Base-by-base conservation (phyloP, 805 yeast species). In the Naumovozyma baii region DNA sequence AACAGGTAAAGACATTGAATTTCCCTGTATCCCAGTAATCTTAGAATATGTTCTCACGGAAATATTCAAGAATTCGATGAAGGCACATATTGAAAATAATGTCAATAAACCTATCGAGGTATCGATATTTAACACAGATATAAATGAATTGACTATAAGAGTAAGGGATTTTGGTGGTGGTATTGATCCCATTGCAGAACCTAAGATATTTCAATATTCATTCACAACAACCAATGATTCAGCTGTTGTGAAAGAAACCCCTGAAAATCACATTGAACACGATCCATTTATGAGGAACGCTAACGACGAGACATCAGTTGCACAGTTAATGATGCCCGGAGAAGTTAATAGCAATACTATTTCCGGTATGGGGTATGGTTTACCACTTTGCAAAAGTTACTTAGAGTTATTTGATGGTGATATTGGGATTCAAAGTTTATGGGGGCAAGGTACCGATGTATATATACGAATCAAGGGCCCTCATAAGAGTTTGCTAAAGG, bases 321-420 rank as follows among this genome's bases (percentile, higher is more conserved):
- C 68, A 67, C 48, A 49, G 69, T 59, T 42, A 81, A 74, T 74
- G 20, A 78, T 82, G 26, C 88, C 87, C 0, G 88, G 87, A 2
- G 80, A 80, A 1, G 81, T 83, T 1, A 68, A 69, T 34, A 70
- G 71, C 17, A 29, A 29, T 13, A 40, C 19, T 4, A 73, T 90
- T 28, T 95, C 96, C 0, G 98, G 98, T 0, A 83, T 92, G 83
- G 97, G 97, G 0, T 90, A 86, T 56, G 98, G 98, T 0, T 62
- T 90, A 40, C 97, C 97, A 5, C 65, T 90, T 45, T 83, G 88
- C 44, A 66, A 76, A 49, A 81, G 85, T 0, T 83, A 83, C 51
- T 76, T 81, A 22, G 83, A 78, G 52, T 70, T 80, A 55, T 81
- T 83, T 55, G 81, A 80, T 32, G 92, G 92, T 2, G 67, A 66